phyloP scores from a whole-genome alignment of 1,139 yeast species.

The Pichia sp. region DNA sequence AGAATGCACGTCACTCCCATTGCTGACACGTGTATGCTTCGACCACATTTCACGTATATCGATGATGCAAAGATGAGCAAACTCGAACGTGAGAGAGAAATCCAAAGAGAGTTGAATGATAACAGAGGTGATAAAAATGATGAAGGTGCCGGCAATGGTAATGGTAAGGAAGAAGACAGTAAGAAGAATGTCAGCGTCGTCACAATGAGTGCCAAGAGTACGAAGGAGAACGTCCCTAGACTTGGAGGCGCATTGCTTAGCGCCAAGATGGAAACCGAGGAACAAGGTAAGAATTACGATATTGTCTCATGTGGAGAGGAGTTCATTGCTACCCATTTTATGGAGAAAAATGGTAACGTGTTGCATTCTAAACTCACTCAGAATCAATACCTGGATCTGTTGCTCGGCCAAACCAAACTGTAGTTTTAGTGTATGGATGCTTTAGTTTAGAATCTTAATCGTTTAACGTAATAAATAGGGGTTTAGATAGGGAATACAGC shows the following conservation, averaged over 20 bases:
- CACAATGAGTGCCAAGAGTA: slow-evolving; percentile 69
- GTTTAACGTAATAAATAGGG: neutral
- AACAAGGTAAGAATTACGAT: slow-evolving; percentile 25
- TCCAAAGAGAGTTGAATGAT: slow-evolving; percentile 31
- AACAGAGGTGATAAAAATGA: slow-evolving; percentile 26
- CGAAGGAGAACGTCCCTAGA: slow-evolving; percentile 50
- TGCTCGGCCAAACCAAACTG: slow-evolving; percentile 13
- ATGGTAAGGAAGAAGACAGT: slow-evolving; percentile 2
- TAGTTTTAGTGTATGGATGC: too few species aligned
- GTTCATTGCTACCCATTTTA: slow-evolving; percentile 25
- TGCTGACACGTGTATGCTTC: slow-evolving; percentile 62
- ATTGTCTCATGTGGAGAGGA: slow-evolving; percentile 13
- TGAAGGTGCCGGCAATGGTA: neutral
- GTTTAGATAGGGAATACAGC: neutral
- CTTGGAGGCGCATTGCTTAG: slow-evolving; percentile 77
- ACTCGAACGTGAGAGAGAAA: slow-evolving; percentile 30
- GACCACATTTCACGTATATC: slow-evolving; percentile 76
- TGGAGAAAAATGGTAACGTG: slow-evolving; percentile 31
- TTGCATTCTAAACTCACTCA: slow-evolving; percentile 29
- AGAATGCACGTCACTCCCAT: slow-evolving; percentile 62
- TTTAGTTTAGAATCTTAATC: too few species aligned
- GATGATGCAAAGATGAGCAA: slow-evolving; percentile 40
- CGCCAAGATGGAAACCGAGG: slow-evolving; percentile 71
- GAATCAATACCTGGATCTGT: slow-evolving; percentile 28
- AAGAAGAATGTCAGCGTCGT: slow-evolving; percentile 48